Conservation (phyloP, 164 flowering plant genomes). For the Vitis labrusca region DNA sequence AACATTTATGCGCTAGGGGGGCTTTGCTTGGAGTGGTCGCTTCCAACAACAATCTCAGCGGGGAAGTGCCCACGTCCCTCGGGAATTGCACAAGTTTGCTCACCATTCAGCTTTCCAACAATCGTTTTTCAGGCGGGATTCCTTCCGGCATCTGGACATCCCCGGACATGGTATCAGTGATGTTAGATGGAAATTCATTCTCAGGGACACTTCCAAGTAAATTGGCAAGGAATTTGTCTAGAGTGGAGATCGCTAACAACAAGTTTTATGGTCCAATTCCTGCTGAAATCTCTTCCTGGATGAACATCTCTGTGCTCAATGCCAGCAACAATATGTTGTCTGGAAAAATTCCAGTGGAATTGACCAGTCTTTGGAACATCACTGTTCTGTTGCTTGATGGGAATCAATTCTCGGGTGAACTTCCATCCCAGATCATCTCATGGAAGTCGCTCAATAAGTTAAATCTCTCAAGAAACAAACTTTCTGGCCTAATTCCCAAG, state of each 20-base stretch:
- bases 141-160: constrained; percentile 50
- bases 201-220: constrained; percentile 45
- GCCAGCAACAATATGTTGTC: constrained; percentile 60
- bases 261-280: constrained; percentile 60
- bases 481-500: constrained; percentile 72
- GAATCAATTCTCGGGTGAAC: constrained; percentile 56
- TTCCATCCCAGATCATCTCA: constrained; percentile 53
- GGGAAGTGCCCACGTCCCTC: constrained; percentile 57
- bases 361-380: constrained; percentile 41
- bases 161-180: constrained; percentile 24
- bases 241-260: constrained; percentile 53
- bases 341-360: constrained; percentile 45
- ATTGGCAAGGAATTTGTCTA: constrained; percentile 44
- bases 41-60: constrained; percentile 46
- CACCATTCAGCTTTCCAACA: constrained; percentile 29
- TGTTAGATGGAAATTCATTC: constrained; percentile 45
- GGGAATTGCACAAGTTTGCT: constrained; percentile 47
- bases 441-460: constrained; percentile 50
- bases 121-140: constrained; percentile 28
- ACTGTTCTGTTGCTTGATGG: constrained; percentile 46
- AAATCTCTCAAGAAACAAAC: constrained; percentile 49
- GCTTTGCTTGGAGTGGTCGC: constrained; percentile 45
- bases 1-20: constrained; percentile 11
- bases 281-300: constrained; percentile 21
- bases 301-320: constrained; percentile 35